Evolutionary conservation across 2,329 filamentous ascomycete species (phyloP).

Genomic region (Trichoderma arundinaceum): DNA sequence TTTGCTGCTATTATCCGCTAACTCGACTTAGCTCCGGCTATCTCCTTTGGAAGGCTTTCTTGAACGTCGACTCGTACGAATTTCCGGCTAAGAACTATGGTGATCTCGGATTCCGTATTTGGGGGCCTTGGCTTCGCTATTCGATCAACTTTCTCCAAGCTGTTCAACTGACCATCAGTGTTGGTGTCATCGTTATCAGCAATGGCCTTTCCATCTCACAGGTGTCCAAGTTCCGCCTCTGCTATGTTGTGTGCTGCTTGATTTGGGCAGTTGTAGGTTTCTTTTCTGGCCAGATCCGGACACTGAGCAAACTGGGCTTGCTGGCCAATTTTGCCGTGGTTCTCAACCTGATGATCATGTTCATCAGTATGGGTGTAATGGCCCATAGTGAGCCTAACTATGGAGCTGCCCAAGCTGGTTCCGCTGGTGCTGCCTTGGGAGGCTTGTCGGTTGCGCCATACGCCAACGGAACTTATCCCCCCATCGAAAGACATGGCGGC

Average conservation of each 20-base stretch:
- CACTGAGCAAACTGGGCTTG: constrained; percentile 59
- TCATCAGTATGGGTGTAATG: constrained; percentile 61
- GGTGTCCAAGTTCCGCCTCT: constrained; percentile 55
- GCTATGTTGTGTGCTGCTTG: constrained; percentile 58
- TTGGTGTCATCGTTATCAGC: constrained; percentile 57
- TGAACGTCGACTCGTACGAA: constrained; percentile 46
- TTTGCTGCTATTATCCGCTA: neutral
- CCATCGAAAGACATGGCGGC: constrained; percentile 49
- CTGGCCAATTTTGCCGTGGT: constrained; percentile 62
- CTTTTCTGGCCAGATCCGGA: constrained; percentile 60
- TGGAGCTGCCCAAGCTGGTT: constrained; percentile 36
- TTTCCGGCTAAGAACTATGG: constrained; percentile 55
- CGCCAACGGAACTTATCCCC: constrained; percentile 44
- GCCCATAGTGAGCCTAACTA: constrained; percentile 53
- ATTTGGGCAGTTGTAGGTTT: constrained; percentile 58
- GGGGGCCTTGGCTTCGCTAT: constrained; percentile 52
- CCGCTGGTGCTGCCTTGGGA: constrained; percentile 41
- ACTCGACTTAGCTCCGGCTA: constrained; percentile 46
- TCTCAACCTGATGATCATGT: constrained; percentile 60
- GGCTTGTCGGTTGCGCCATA: constrained; percentile 38
- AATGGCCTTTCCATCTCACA: constrained; percentile 62
- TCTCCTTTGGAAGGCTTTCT: constrained; percentile 52
- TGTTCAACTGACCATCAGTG: constrained; percentile 56
- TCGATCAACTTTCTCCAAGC: constrained; percentile 56
- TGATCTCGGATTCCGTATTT: constrained; percentile 56